Base-by-base conservation (phyloP, 2,329 filamentous ascomycete genomes). In the Purpureocillium takamizusanense region DNA sequence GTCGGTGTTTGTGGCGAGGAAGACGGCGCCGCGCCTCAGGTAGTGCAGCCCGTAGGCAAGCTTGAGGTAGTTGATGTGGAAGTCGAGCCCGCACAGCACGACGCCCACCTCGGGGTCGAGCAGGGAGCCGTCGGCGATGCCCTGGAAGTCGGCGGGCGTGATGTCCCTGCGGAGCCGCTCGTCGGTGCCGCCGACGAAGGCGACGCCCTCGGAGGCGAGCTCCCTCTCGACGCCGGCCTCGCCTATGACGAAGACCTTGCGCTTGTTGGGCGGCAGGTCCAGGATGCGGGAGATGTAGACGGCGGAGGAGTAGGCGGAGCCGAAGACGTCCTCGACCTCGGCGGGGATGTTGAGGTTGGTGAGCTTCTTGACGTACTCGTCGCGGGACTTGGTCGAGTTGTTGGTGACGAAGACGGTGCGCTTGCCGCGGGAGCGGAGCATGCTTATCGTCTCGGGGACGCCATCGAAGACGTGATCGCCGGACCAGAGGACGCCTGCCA, bases 281-380 rank as follows among this genome's bases (percentile, higher is more conserved):
- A 98, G 76, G 61, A 98, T 95, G 48, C 89, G 84, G 9, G 86
- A 83, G 56, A 98, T 95, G 70, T 98, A 98, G 58, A 98, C 82
- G 45, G 90, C 86, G 31, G 92, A 81, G 48, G 87, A 94, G 74
- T 98, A 98, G 30, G 89, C 84, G 8, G 90, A 95, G 44, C 86
- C 88, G 58, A 98, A 98, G 49, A 98, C 85, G 66, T 98, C 92
- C 56, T 97, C 87, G 32, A 83, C 77, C 42, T 76, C 71, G 50
- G 78, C 81, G 1, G 83, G 81, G 52, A 98, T 95, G 34, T 83
- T 84, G 57, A 95, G 74, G 38, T 67, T 67, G 34, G 83, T 78
- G 43, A 98, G 81, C 57, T 97, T 98, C 69, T 90, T 87, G 60
- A 84, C 82, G 65, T 98, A 98, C 59, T 95, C 88, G 36, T 76